Conservation (phyloP, 2,329 filamentous ascomycete species). For the Penicillium digitatum region DNA sequence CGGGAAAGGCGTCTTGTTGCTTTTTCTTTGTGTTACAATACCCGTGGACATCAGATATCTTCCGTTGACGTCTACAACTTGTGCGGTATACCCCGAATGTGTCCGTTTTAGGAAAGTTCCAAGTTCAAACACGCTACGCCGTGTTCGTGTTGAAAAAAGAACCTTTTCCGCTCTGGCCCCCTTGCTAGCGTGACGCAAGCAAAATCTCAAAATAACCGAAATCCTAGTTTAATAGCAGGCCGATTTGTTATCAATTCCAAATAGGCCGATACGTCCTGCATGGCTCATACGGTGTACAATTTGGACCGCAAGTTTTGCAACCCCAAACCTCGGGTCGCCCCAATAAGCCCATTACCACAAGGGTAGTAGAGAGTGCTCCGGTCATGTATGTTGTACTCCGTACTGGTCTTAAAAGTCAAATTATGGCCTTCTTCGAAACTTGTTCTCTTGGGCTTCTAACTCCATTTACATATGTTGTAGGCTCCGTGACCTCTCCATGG, state of each 20-base stretch:
- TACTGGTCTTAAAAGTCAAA: neutral
- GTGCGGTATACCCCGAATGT: neutral
- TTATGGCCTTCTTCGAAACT: neutral
- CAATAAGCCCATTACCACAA: neutral
- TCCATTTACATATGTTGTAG: neutral
- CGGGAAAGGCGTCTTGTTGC: neutral
- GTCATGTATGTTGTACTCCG: no score
- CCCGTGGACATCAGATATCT: neutral
- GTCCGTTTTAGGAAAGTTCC: neutral
- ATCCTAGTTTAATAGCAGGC: neutral
- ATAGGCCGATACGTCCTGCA: neutral
- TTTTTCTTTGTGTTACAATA: neutral
- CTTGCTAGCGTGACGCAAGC: neutral
- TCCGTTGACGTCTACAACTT: neutral
- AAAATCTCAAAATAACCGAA: neutral
- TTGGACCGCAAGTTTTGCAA: no score
- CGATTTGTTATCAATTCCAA: neutral
- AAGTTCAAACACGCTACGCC: neutral
- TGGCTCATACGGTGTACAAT: no score
- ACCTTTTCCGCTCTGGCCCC: neutral
- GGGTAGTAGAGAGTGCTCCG: no score
- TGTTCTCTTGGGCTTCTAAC: neutral
- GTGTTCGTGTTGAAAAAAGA: neutral
- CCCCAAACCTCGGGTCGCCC: neutral
- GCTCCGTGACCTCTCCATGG: neutral